phyloP scores from a whole-genome alignment of 805 yeast species.

The Phaffomyces thermotolerans region DNA sequence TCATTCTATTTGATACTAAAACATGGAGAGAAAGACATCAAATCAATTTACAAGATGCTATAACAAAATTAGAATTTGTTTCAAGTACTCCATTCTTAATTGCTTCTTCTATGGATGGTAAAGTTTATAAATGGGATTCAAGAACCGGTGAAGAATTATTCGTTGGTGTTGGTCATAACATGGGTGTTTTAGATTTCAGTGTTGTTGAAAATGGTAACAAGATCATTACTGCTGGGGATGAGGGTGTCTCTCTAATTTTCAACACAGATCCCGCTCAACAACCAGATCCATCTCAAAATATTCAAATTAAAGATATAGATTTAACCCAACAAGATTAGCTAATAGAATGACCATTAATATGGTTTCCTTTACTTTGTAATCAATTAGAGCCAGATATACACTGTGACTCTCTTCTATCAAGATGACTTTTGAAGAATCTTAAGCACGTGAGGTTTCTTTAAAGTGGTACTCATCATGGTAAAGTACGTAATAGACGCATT shows the following conservation, averaged over 20 bases:
- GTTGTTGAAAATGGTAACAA: constrained; percentile 57
- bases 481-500: too few species aligned
- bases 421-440: too few species aligned
- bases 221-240: constrained; percentile 92
- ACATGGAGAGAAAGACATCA: constrained; percentile 82
- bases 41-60: constrained; percentile 67
- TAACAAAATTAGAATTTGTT: constrained; percentile 71
- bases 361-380: too few species aligned
- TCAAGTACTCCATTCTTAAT: constrained; percentile 48
- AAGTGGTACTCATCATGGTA: too few species aligned
- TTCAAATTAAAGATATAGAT: not conserved
- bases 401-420: too few species aligned
- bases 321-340: constrained; percentile 2
- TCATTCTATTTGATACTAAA: constrained; percentile 73
- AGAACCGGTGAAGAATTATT: constrained; percentile 75
- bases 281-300: not conserved
- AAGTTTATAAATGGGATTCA: constrained; percentile 79
- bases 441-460: too few species aligned
- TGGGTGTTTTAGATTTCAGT: constrained; percentile 87
- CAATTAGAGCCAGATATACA: too few species aligned
- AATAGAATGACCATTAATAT: not conserved
- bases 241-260: constrained; percentile 75
- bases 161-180: constrained; percentile 85
- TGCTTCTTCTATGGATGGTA: constrained; percentile 80
- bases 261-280: constrained; percentile 9